Evolutionary conservation across 2,329 filamentous ascomycete genomes (phyloP).

Genomic region (Bipolaris sorokiniana): DNA sequence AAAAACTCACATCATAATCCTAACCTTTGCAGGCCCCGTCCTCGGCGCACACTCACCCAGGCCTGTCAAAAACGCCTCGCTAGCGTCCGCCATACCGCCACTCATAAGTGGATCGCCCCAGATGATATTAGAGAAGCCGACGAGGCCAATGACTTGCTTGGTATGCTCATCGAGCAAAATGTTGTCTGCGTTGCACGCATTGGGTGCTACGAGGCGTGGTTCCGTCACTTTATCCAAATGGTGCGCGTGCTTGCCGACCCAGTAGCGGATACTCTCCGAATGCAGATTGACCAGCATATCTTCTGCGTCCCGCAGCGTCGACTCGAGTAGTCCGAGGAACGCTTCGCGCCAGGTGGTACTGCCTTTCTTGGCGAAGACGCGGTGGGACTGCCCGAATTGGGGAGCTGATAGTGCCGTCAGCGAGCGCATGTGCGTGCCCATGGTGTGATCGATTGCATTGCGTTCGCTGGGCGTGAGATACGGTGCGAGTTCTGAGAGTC

Average conservation of each 20-base stretch:
- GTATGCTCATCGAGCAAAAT: conserved; percentile 59
- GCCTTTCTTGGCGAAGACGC: conserved; percentile 55
- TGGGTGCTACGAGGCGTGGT: conserved; percentile 59
- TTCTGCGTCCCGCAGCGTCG: conserved; percentile 62
- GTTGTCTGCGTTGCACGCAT: conserved; percentile 57
- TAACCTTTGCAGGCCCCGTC: conserved; percentile 40
- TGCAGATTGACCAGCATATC: conserved; percentile 64
- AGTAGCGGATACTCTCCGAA: conserved; percentile 61
- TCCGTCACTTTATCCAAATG: conserved; percentile 58
- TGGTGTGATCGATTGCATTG: conserved; percentile 48
- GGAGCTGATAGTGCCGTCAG: conserved; percentile 55
- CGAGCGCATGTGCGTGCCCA: conserved; percentile 50
- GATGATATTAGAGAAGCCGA: conserved; percentile 60
- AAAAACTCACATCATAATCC: conserved; percentile 52
- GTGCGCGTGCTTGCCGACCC: conserved; percentile 53
- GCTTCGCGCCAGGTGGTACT: conserved; percentile 60
- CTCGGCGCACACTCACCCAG: conserved; percentile 48
- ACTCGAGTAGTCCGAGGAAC: conserved; percentile 60
- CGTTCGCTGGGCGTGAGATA: conserved; percentile 46
- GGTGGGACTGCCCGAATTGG: conserved; percentile 59
- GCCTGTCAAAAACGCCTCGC: conserved; percentile 52
- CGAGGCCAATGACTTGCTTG: conserved; percentile 57
- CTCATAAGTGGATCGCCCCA: conserved; percentile 65
- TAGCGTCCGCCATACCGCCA: conserved; percentile 51
- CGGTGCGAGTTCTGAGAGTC: conserved; percentile 39